phyloP scores from a whole-genome alignment of 345 rosid genomes.

The Triadica sebifera region DNA sequence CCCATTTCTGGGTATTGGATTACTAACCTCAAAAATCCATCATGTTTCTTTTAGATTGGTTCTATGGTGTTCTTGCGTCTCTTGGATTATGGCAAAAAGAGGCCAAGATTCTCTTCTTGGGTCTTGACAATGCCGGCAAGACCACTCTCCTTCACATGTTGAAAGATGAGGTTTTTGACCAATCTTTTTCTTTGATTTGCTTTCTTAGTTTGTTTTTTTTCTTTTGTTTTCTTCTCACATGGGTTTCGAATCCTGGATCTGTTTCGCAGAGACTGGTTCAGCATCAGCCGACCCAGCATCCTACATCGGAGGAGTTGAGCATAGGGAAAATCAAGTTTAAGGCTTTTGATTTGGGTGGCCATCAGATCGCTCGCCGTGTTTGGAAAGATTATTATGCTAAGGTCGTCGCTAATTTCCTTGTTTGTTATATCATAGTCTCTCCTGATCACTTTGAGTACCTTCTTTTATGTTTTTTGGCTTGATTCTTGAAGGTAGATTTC shows the following conservation, averaged over 20 bases:
- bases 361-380: constrained; percentile 76
- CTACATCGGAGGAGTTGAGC: constrained; percentile 75
- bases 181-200: background rate
- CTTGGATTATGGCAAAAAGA: constrained; percentile 38
- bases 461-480: background rate
- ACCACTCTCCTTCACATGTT: constrained; percentile 39
- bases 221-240: background rate
- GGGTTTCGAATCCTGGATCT: constrained; percentile 18
- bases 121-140: constrained; percentile 39
- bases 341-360: constrained; percentile 84
- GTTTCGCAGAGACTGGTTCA: constrained; percentile 61
- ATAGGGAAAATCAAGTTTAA: constrained; percentile 80
- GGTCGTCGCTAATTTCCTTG: constrained; percentile 29
- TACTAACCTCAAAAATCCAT: background rate
- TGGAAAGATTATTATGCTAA: constrained; percentile 81
- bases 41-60: constrained; percentile 38
- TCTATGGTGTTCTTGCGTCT: constrained; percentile 39
- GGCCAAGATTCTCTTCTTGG: constrained; percentile 36
- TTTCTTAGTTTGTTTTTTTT: background rate
- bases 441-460: background rate
- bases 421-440: background rate
- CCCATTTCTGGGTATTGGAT: background rate
- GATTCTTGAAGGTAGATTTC: background rate
- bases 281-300: constrained; percentile 77
- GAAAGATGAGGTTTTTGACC: constrained; percentile 30